These are phyloP conservation scores for Coemansia sp. DNA, from an alignment of 192 early-diverging fungal genomes.

Conservation along the genomic window DNA sequence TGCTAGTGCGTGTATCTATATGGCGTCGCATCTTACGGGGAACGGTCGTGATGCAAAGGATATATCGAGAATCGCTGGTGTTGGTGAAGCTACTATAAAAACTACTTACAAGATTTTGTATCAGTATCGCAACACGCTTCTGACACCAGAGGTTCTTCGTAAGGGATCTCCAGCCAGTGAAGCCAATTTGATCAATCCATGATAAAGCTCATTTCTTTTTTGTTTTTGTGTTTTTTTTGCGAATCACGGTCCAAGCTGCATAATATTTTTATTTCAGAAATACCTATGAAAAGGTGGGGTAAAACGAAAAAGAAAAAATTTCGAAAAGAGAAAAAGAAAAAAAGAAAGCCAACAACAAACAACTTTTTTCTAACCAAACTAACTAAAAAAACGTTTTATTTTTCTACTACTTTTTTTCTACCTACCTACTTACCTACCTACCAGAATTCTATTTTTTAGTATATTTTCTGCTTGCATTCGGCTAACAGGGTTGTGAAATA, in stretches of 20 bases:
- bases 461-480: too few relatives aligned
- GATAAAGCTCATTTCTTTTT: background rate
- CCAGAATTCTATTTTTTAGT: background rate
- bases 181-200: constrained; percentile 28
- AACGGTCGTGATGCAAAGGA: constrained; percentile 70
- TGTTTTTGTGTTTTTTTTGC: background rate
- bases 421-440: background rate
- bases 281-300: background rate
- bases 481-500: background rate
- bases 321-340: background rate
- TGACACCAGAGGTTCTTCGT: constrained; percentile 41
- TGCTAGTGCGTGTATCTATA: constrained; percentile 89
- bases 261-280: background rate
- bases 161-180: constrained; percentile 22
- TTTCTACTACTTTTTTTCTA: background rate
- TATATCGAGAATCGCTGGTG: constrained; percentile 82
- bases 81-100: constrained; percentile 92
- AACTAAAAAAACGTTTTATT: background rate
- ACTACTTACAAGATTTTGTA: constrained; percentile 76
- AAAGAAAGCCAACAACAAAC: background rate
- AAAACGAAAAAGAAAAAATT: background rate
- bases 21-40: constrained; percentile 72
- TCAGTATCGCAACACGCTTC: constrained; percentile 58
- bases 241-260: constrained; percentile 1
- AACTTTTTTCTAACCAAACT: background rate